These are phyloP conservation scores for Fistulifera solaris DNA, from an alignment of 108 stramenopile genomes.

Conservation along the genomic window DNA sequence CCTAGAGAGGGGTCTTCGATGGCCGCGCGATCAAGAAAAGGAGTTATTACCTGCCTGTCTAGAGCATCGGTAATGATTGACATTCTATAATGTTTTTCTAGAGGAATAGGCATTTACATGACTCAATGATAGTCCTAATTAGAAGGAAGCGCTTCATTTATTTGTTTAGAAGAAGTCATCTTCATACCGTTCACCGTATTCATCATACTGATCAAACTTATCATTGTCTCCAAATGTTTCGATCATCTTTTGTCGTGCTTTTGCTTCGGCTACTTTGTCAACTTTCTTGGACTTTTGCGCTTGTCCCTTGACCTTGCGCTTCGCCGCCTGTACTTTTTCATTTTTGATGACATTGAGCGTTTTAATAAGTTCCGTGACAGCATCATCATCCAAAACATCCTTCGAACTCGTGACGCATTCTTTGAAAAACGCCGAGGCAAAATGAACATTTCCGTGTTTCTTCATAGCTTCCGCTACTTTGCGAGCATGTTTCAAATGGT, in stretches of 20 bases:
- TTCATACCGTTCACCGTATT: conserved; percentile 76
- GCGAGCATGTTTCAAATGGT: conserved; percentile 83
- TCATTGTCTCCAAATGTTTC: conserved; percentile 86
- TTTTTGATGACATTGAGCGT: conserved; percentile 86
- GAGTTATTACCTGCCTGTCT: not conserved
- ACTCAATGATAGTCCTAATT: no score
- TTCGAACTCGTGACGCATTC: conserved; percentile 74
- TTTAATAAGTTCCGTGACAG: conserved; percentile 83
- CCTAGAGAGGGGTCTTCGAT: conserved; percentile 54
- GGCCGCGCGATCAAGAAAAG: conserved; percentile 44
- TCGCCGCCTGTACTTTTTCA: conserved; percentile 78
- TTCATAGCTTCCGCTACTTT: conserved; percentile 67
- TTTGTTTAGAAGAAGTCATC: conserved; percentile 81
- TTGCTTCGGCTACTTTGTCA: conserved; percentile 71
- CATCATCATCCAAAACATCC: conserved; percentile 76
- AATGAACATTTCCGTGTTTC: conserved; percentile 75
- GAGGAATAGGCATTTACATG: no score
- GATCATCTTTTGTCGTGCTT: conserved; percentile 58
- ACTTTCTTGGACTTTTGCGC: conserved; percentile 82
- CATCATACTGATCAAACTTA: conserved; percentile 77
- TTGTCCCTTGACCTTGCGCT: conserved; percentile 83
- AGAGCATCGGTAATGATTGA: not conserved
- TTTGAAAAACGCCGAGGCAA: conserved; percentile 67
- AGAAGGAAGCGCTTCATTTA: no score
- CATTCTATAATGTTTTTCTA: no score